These are phyloP conservation scores for Phytophthora capsici DNA, from an alignment of 352 stramenopile genomes.

Conservation along the genomic window DNA sequence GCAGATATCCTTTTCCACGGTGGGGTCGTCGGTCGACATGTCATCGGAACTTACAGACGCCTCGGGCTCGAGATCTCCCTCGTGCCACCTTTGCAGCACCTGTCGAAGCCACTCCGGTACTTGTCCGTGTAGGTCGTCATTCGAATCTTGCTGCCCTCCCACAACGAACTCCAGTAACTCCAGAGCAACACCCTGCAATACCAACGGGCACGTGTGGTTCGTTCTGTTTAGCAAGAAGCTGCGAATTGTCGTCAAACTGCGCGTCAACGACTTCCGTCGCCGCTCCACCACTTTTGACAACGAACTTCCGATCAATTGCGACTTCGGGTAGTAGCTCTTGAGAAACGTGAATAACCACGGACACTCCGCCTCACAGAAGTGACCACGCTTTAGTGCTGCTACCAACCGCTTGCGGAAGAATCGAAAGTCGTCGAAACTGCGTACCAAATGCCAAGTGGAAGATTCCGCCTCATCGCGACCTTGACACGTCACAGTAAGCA, in stretches of 20 bases:
- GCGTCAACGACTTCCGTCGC: conserved; percentile 46
- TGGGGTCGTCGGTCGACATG: conserved; percentile 15
- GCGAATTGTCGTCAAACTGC: conserved; percentile 45
- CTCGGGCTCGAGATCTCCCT: conserved; percentile 31
- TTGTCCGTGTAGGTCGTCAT: conserved; percentile 22
- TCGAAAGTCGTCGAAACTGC: conserved; percentile 56
- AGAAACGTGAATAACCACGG: conserved; percentile 60
- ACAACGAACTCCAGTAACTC: conserved; percentile 48
- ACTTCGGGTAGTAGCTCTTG: conserved; percentile 55
- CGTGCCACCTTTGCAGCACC: conserved; percentile 34
- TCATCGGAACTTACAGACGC: conserved; percentile 25
- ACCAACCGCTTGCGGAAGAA: conserved; percentile 47
- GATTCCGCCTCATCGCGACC: conserved; percentile 8
- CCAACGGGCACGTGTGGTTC: conserved; percentile 44
- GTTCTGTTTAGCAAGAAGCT: conserved; percentile 43
- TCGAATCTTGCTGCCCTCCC: conserved; percentile 8
- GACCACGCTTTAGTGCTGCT: conserved; percentile 33
- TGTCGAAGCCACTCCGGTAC: conserved; percentile 20
- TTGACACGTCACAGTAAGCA: conserved; percentile 36
- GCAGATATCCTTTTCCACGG: conserved; percentile 23
- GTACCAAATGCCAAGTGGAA: conserved; percentile 42
- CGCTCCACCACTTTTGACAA: conserved; percentile 37
- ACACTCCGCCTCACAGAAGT: conserved; percentile 60
- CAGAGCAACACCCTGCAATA: conserved; percentile 33
- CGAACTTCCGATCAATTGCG: conserved; percentile 37